Evolutionary conservation across 768 basidiomycete genomes (phyloP), one percentile per base, ranked within the genome.

Genomic region (Boletus rubescentipes): DNA sequence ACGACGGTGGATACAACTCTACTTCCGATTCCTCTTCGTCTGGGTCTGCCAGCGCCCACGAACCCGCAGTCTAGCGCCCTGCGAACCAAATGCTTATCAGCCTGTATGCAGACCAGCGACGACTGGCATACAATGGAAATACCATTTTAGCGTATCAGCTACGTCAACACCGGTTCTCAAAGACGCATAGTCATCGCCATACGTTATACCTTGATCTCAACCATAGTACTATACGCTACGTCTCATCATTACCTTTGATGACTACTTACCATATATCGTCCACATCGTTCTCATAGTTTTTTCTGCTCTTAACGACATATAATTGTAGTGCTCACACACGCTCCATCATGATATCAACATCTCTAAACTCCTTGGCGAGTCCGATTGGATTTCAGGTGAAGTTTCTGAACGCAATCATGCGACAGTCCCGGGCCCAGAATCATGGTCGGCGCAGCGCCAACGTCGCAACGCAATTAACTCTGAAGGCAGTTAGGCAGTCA

Each of bases 1-100:
- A 26, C 12, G 52, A 51, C 8, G 51, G 36, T 21, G 54, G 10
- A 37, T 29, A 34, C 23, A 46, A 46, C 4, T 40, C 52, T 15
- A 11, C 47, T 3, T 20, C 51, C n/a, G n/a, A n/a, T 5, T 35
- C 64, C 1, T 46, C 57, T 6, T 41, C 64, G 0, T 38, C 50
- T 14, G 36, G 46, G 5, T 51, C 62, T 6, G 1, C 32, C 26
- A 35, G 15, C 21, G 31, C 5, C 32, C 35, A 4, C 0, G 32
- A 12, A 10, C 34, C 40, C 6, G 15, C 37, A 10, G 18, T 47
- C 30, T 65, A 20, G 40, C n/a, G 18, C 21, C 14, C 3, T n/a
- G 29, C 31, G 29, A 45, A 31, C 16, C 50, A 21, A 9, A 14
- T 29, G 14, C n/a, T 18, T 11, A 18, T 31, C 32, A 15, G 16